Conservation (phyloP, 305 asterid species). For the Fraxinus sp. region DNA sequence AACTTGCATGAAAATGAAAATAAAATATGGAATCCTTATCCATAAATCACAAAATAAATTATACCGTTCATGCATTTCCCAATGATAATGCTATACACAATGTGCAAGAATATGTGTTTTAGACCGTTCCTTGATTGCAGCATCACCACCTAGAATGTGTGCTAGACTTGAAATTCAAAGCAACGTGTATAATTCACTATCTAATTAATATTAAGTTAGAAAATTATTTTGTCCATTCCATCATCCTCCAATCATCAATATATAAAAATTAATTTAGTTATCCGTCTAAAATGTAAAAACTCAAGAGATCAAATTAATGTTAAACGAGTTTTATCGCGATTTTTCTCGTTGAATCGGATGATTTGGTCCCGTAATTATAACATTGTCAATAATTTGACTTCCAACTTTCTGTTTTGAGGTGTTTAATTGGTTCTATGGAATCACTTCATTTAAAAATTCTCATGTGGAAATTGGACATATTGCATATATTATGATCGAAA, state of each 20-base stretch:
- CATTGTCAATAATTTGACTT: neutral
- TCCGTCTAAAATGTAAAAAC: neutral
- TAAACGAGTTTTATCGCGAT: too few species aligned
- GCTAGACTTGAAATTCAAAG: neutral
- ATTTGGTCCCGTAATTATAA: neutral
- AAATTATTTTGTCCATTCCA: neutral
- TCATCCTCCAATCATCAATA: neutral
- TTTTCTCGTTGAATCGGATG: neutral
- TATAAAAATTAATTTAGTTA: neutral
- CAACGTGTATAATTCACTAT: constrained; percentile 14
- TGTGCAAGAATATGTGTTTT: constrained; percentile 16
- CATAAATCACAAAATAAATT: constrained; percentile 4
- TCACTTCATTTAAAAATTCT: neutral
- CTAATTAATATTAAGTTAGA: neutral
- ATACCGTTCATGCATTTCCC: constrained; percentile 11
- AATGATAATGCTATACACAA: constrained; percentile 13
- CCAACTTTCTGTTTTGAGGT: neutral
- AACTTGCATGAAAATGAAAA: constrained; percentile 1
- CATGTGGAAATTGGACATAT: neutral
- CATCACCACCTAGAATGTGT: neutral
- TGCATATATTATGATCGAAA: neutral
- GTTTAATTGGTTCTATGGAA: neutral
- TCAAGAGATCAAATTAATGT: neutral
- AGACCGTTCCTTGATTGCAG: constrained; percentile 10
- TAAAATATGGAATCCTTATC: constrained; percentile 26